Evolutionary conservation across 805 yeast species (phyloP), one percentile per base, ranked within the genome.

Genomic region (Tetrapisispora arboricola): DNA sequence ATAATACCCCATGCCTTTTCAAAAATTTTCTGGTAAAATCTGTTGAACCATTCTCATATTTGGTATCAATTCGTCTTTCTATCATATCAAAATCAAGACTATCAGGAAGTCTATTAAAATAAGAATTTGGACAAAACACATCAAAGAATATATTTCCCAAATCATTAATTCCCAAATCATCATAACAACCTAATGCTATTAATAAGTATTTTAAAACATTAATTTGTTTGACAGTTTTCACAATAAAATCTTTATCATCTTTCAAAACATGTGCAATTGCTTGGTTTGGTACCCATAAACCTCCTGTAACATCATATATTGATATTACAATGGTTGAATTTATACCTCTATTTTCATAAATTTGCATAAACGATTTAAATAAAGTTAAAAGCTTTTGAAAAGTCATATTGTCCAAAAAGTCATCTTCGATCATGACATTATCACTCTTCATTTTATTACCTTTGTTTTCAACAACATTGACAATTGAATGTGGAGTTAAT

Each of bases 201-300:
- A 87, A 73, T 31, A 87, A 65, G 55, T 86, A 92, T 0, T 95
- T 86, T 0, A 95, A 84, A 47, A 92, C 63, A 52, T 92, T 92
- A 1, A 87, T 84, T 50, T 90, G 84, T 44, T 94, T 76, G 26
- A 90, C 60, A 0, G 92, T 78, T 1, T 57, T 47, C 22, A 52
- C 45, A 28, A 60, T 57, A 34, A 47, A 57, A 2, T 53, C 80
- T 49, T 78, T 85, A 44, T 77, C 72, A 39, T 75, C 77, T 47
- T 70, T 67, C 49, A 80, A 66, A 55, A 78, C 67, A 21, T 66
- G 53, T 0, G 85, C 84, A 0, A 82, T 72, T 8, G 68, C 61
- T 6, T 69, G 68, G n/a, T 78, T 79, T 48, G 73, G 74, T 40
- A 75, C 72, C 84, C 84, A 78, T 50, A 78, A 59, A 1, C 84